A percentile compares a stretch with the other conserved stretches of the same genome.
Conservation (phyloP, 768 basidiomycete species). For the Sarcomyxa edulis region DNA sequence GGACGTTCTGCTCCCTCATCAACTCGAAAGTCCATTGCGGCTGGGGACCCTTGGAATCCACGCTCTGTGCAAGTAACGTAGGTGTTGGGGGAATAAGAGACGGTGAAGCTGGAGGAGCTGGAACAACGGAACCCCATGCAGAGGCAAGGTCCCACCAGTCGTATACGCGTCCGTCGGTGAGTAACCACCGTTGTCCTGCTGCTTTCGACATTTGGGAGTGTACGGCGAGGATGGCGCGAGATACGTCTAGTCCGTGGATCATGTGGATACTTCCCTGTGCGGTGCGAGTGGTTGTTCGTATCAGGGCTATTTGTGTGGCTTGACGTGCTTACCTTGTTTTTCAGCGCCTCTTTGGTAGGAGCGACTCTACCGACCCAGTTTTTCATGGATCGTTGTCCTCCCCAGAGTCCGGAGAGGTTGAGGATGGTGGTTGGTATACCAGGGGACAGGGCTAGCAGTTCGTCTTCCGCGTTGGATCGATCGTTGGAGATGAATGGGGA, state of each 20-base stretch:
- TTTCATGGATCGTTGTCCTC: conserved; percentile 39
- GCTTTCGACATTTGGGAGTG: conserved; percentile 38
- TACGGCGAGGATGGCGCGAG: conserved; percentile 56
- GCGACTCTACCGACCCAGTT: conserved; percentile 54
- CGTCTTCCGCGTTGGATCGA: conserved; percentile 47
- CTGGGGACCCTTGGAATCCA: conserved; percentile 27
- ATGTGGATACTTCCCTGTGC: conserved; percentile 52
- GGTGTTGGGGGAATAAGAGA: not conserved
- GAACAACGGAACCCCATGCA: conserved; percentile 37
- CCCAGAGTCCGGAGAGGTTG: conserved; percentile 62
- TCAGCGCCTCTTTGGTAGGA: conserved; percentile 48
- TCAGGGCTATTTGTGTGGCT: not conserved
- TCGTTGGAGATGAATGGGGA: conserved; percentile 37
- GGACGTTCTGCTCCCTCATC: conserved; percentile 44
- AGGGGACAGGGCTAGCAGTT: conserved; percentile 42
- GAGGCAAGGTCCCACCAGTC: conserved; percentile 68
- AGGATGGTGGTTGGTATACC: conserved; percentile 45
- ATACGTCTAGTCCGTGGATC: conserved; percentile 57
- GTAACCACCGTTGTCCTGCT: conserved; percentile 48
- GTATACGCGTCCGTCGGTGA: conserved; percentile 51
- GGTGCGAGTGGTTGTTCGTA: not conserved
- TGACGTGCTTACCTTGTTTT: conserved; percentile 32
- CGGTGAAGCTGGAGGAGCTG: not conserved
- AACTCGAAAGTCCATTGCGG: conserved; percentile 53
- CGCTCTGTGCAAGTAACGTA: conserved; percentile 11